Evolutionary conservation across 495 filamentous ascomycete genomes (phyloP).

Genomic region (Penicillium taxi): DNA sequence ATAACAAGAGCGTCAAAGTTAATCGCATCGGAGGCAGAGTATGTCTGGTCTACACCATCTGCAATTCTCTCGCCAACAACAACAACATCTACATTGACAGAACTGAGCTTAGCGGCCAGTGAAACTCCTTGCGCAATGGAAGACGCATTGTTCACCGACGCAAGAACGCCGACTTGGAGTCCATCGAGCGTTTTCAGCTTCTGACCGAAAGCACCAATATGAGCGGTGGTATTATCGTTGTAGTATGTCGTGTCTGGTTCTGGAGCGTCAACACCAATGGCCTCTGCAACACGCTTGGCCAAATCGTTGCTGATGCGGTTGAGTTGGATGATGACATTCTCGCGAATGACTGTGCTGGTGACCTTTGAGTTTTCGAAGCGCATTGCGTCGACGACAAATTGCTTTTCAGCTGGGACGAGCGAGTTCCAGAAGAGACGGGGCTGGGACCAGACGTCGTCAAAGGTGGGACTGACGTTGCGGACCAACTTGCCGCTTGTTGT

Average conservation of each 20-base stretch:
- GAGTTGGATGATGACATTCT: conserved; percentile 60
- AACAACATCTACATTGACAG: conserved; percentile 45
- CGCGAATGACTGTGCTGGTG: conserved; percentile 42
- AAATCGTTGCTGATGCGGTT: conserved; percentile 65
- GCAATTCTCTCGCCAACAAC: conserved; percentile 56
- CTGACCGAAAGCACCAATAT: conserved; percentile 52
- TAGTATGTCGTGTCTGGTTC: conserved; percentile 56
- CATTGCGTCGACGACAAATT: conserved; percentile 70
- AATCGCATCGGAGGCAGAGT: conserved; percentile 60
- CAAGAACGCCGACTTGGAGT: conserved; percentile 61
- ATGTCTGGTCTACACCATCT: conserved; percentile 57
- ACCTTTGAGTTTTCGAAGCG: conserved; percentile 65
- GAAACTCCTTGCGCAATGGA: conserved; percentile 40
- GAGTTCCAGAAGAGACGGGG: conserved; percentile 74
- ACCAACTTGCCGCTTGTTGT: conserved; percentile 45
- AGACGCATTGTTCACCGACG: conserved; percentile 31
- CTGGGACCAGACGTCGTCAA: conserved; percentile 70
- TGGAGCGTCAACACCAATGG: conserved; percentile 51
- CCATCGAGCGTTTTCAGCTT: conserved; percentile 53
- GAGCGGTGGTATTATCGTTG: conserved; percentile 58
- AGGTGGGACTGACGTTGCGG: conserved; percentile 54
- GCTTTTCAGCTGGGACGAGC: conserved; percentile 58
- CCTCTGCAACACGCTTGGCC: conserved; percentile 56
- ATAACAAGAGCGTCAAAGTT: conserved; percentile 65
- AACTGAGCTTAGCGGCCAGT: conserved; percentile 40